phyloP scores from a whole-genome alignment of 768 basidiomycete genomes.

The Boletellus ananiceps region DNA sequence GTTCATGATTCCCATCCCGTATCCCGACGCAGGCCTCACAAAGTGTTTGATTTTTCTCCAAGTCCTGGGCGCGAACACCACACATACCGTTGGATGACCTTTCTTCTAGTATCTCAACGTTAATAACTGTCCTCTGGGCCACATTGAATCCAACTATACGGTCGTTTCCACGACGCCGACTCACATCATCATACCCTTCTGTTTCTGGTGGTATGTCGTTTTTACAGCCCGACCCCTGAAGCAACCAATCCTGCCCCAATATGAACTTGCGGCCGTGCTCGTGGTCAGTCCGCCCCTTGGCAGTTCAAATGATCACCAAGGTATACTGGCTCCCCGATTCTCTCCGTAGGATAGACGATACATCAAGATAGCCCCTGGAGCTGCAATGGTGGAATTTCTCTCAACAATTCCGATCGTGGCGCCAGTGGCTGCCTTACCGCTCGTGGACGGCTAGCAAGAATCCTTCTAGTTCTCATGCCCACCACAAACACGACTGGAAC shows the following conservation, averaged over 20 bases:
- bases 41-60: too few species aligned
- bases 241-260: background rate
- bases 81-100: too few species aligned
- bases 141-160: too few species aligned
- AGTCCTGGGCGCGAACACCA: too few species aligned
- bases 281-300: background rate
- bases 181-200: too few species aligned
- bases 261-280: background rate
- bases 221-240: too few species aligned
- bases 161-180: too few species aligned
- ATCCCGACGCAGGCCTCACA: too few species aligned
- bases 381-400: background rate
- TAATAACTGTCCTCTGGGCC: too few species aligned
- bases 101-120: too few species aligned
- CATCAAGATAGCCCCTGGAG: background rate
- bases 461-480: background rate
- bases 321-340: background rate
- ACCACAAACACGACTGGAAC: constrained; percentile 2
- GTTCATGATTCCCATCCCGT: too few species aligned
- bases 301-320: background rate
- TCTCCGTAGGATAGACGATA: background rate
- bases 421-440: background rate
- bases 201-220: too few species aligned
- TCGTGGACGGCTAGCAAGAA: background rate
- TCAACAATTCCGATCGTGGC: background rate